Evolutionary conservation across 192 early-diverging fungal genomes (phyloP), one percentile per base, ranked within the genome.

Genomic region (Helicostylum pulchrum): DNA sequence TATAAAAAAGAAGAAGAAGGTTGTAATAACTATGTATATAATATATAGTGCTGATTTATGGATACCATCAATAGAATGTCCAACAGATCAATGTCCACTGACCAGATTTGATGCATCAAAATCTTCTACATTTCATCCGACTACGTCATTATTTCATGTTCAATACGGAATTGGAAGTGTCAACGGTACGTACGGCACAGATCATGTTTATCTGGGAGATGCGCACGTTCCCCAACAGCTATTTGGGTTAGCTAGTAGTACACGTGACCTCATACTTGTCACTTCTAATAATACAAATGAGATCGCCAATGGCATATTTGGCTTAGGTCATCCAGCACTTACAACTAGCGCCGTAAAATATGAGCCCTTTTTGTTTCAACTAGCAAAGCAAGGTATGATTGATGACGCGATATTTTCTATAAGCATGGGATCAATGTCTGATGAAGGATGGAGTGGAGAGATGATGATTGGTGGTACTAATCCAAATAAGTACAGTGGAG

Each of bases 391-490:
- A 50, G 62, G 55, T 0, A 9, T 58, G 7, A 70, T 70, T 14
- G 14, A n/a, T 2, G 15, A 64, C 19, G 53, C 68, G 0, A 48
- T 70, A 1, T 70, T 70, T 32, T 63, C 68, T 7, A 34, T 70
- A 14, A 36, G 55, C 14, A 64, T 70, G 68, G 26, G 49, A 4
- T 43, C 36, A 6, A 19, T 51, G 4, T 21, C 42, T 0, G 17
- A 56, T 9, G 21, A 21, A 17, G 68, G 62, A 2, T 64, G 62
- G 61, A 26, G 62, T 15, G 81, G 79, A 10, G 69, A 77, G 46
- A 64, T 83, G 15, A 20, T 62, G 10, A 62, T 84, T 43, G 78
- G 77, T 36, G 80, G 80, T 19, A 47, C 71, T 43, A 78, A 80
- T 66, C 20, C 20, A 76, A 77, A 46, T 72, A 65, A 43, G 70